phyloP scores from a whole-genome alignment of 208 protist genomes.

The Tetramitus jugosus region DNA sequence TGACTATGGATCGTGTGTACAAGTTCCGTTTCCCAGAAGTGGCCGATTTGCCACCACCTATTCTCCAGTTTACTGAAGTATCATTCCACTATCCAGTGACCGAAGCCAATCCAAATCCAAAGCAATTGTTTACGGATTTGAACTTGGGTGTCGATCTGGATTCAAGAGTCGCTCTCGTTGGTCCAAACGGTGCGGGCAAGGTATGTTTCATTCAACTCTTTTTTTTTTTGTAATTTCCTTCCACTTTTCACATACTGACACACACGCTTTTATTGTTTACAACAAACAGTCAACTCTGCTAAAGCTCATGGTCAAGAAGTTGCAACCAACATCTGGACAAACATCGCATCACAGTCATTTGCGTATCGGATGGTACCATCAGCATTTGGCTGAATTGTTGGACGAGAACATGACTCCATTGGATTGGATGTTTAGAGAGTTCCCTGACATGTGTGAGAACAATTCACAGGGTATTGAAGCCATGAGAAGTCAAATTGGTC shows the following conservation, averaged over 20 bases:
- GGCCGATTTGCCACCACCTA: slow-evolving; percentile 54
- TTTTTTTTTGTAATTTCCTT: too few relatives aligned
- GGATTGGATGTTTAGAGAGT: slow-evolving; percentile 84
- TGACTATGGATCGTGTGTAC: slow-evolving; percentile 71
- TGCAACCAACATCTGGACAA: slow-evolving; percentile 42
- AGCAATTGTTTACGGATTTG: slow-evolving; percentile 79
- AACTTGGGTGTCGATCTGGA: slow-evolving; percentile 72
- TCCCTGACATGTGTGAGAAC: slow-evolving; percentile 67
- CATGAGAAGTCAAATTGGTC: slow-evolving; percentile 78
- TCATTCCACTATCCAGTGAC: slow-evolving; percentile 60
- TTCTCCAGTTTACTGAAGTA: slow-evolving; percentile 67
- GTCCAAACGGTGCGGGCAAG: slow-evolving; percentile 93
- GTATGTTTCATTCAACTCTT: too few relatives aligned
- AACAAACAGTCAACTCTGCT: slow-evolving; percentile 89
- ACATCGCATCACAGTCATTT: slow-evolving; percentile 49
- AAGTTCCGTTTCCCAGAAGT: slow-evolving; percentile 77
- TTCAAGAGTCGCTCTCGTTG: slow-evolving; percentile 70
- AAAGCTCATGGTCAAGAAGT: slow-evolving; percentile 64
- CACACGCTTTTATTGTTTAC: too few relatives aligned
- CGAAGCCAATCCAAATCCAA: slow-evolving; percentile 50
- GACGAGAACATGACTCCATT: slow-evolving; percentile 78
- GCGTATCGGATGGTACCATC: slow-evolving; percentile 81
- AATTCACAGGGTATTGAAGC: slow-evolving; percentile 62
- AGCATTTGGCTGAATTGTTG: slow-evolving; percentile 84
- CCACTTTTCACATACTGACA: too few relatives aligned